These are phyloP conservation scores for Skeletonema potamos DNA, from an alignment of 108 stramenopile species.

Conservation along the genomic window DNA sequence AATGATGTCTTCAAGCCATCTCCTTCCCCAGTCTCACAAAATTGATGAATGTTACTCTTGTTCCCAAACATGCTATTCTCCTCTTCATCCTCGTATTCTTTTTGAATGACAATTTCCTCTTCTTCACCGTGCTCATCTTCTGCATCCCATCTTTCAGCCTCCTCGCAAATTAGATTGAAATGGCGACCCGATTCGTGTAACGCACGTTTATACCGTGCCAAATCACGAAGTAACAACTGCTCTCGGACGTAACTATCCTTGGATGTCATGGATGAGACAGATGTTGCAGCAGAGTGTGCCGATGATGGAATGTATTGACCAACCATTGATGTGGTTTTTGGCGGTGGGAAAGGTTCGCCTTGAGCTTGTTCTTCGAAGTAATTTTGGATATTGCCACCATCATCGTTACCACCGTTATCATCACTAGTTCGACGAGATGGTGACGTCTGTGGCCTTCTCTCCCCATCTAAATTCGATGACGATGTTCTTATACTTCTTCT, in stretches of 20 bases:
- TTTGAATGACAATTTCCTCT: neutral
- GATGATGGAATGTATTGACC: constrained; percentile 6
- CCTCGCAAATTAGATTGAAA: neutral
- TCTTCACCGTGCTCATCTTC: neutral
- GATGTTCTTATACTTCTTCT: neutral
- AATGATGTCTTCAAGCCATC: neutral
- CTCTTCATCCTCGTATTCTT: neutral
- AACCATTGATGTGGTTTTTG: neutral
- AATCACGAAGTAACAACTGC: constrained; percentile 14
- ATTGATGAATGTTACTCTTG: neutral
- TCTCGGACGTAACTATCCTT: constrained; percentile 28
- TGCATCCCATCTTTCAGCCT: neutral
- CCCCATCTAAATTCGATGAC: neutral
- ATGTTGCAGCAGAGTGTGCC: neutral
- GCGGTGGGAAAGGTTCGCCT: neutral
- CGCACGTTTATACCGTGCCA: neutral
- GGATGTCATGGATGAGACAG: constrained; percentile 20
- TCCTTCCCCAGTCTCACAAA: neutral
- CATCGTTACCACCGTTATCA: neutral
- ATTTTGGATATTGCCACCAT: neutral
- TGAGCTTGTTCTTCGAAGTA: neutral
- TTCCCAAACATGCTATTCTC: neutral
- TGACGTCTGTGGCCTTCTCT: neutral
- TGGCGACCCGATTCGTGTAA: neutral
- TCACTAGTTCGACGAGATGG: neutral